Conservation (phyloP, 805 yeast genomes). For the Candida tibetensis region DNA sequence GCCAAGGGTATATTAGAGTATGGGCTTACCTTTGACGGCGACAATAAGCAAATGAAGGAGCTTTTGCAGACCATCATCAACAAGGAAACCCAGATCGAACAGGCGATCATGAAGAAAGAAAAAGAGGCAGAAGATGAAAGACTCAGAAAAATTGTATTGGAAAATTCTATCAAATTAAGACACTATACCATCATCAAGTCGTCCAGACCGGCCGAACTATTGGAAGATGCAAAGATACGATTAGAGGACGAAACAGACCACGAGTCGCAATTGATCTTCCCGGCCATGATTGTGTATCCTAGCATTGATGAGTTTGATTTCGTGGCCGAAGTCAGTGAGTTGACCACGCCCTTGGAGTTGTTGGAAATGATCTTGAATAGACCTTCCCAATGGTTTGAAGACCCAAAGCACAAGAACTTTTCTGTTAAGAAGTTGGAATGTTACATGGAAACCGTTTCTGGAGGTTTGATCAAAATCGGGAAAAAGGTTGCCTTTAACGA, state of each 20-base stretch:
- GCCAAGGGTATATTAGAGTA: conserved; percentile 63
- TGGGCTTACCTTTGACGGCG: conserved; percentile 60
- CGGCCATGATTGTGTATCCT: conserved; percentile 80
- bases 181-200: conserved; percentile 51
- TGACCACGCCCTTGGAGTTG: conserved; percentile 62
- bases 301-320: conserved; percentile 81
- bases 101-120: conserved; percentile 33
- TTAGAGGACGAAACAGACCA: conserved; percentile 65
- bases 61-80: conserved; percentile 42
- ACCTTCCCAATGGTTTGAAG: conserved; percentile 67
- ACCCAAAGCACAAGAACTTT: conserved; percentile 61
- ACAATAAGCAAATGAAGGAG: conserved; percentile 53
- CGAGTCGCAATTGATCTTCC: conserved; percentile 78
- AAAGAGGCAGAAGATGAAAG: conserved; percentile 40
- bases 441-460: conserved; percentile 76
- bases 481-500: conserved; percentile 66
- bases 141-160: conserved; percentile 42
- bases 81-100: conserved; percentile 31
- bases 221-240: conserved; percentile 49
- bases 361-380: conserved; percentile 57
- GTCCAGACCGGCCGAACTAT: conserved; percentile 52
- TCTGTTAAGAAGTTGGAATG: conserved; percentile 58
- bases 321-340: conserved; percentile 71
- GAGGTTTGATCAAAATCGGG: conserved; percentile 85
- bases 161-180: conserved; percentile 61